phyloP scores from a whole-genome alignment of 2,329 filamentous ascomycete species.

The Xylariaceae sp. region DNA sequence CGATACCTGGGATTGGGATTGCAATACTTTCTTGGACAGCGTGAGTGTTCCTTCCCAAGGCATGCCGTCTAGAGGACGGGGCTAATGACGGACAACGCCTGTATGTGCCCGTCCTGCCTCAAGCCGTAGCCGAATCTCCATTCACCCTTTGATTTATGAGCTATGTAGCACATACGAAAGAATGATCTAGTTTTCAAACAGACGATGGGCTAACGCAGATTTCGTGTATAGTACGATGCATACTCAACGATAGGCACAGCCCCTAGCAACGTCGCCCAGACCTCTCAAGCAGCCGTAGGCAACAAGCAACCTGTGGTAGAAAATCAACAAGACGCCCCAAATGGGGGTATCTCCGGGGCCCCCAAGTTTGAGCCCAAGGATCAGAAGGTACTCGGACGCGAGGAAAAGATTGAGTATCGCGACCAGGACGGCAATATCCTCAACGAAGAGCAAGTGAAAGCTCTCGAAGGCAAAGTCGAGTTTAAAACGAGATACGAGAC shows the following conservation, averaged over 20 bases:
- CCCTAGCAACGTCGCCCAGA: constrained; percentile 27
- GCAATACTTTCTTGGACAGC: constrained; percentile 85
- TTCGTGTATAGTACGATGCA: constrained; percentile 49
- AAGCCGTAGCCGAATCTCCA: neutral
- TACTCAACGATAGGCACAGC: constrained; percentile 42
- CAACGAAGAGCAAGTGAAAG: constrained; percentile 78
- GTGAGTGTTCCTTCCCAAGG: constrained; percentile 64
- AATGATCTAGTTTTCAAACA: constrained; percentile 7
- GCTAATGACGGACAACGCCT: constrained; percentile 18
- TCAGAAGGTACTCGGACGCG: constrained; percentile 56
- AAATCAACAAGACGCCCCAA: constrained; percentile 24
- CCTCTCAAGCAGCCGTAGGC: constrained; percentile 28
- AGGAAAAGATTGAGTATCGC: constrained; percentile 90
- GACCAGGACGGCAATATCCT: constrained; percentile 93
- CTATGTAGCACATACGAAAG: constrained; percentile 9
- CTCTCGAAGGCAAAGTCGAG: constrained; percentile 87
- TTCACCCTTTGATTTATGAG: constrained; percentile 2
- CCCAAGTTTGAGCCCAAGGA: constrained; percentile 49
- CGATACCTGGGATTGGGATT: constrained; percentile 94
- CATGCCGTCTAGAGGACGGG: constrained; percentile 41
- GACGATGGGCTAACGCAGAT: constrained; percentile 22
- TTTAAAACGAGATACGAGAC: constrained; percentile 97
- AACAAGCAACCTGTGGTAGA: constrained; percentile 29
- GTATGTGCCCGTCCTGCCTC: constrained; percentile 5
- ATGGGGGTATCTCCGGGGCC: constrained; percentile 49